A percentile compares a stretch with the other conserved stretches of the same genome.
phyloP scores from a whole-genome alignment of 352 stramenopile genomes.

The Saprolegnia parasitica region DNA sequence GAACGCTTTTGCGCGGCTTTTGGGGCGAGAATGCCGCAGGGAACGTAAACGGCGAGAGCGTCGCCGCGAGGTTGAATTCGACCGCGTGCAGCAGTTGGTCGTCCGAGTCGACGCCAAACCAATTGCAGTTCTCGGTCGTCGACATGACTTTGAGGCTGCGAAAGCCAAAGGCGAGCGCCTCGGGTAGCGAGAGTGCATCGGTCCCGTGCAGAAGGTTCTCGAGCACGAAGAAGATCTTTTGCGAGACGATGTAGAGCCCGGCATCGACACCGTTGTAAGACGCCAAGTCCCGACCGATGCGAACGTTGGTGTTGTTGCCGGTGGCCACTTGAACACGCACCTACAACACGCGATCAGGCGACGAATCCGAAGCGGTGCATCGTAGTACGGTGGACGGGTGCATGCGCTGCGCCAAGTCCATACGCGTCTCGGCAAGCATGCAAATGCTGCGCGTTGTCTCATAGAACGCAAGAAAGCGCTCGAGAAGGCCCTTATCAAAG shows the following conservation, averaged over 20 bases:
- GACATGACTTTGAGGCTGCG: slow-evolving; percentile 6
- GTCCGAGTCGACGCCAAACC: slow-evolving; percentile 21
- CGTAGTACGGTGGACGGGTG: not conserved
- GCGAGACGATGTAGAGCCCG: slow-evolving; percentile 16
- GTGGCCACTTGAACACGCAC: not conserved
- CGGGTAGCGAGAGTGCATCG: not conserved
- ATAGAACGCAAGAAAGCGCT: slow-evolving; percentile 52
- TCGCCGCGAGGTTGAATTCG: not conserved
- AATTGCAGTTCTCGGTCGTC: not conserved
- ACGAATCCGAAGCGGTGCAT: not conserved
- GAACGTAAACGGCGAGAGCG: not conserved
- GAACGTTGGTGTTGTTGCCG: not conserved
- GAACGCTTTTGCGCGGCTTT: slow-evolving; percentile 4
- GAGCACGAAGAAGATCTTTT: slow-evolving; percentile 17
- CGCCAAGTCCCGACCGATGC: slow-evolving; percentile 6
- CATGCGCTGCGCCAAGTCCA: not conserved
- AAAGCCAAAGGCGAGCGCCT: slow-evolving; percentile 25
- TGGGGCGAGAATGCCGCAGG: not conserved
- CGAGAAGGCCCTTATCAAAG: slow-evolving; percentile 74
- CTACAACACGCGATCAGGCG: not conserved
- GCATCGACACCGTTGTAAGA: slow-evolving; percentile 19
- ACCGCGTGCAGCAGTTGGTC: slow-evolving; percentile 11
- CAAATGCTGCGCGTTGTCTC: slow-evolving; percentile 61
- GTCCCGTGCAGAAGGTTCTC: slow-evolving; percentile 5
- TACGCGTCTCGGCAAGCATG: slow-evolving; percentile 68